Base-by-base conservation (phyloP, 2,329 filamentous ascomycete species). In the Fusarium robinianum region DNA sequence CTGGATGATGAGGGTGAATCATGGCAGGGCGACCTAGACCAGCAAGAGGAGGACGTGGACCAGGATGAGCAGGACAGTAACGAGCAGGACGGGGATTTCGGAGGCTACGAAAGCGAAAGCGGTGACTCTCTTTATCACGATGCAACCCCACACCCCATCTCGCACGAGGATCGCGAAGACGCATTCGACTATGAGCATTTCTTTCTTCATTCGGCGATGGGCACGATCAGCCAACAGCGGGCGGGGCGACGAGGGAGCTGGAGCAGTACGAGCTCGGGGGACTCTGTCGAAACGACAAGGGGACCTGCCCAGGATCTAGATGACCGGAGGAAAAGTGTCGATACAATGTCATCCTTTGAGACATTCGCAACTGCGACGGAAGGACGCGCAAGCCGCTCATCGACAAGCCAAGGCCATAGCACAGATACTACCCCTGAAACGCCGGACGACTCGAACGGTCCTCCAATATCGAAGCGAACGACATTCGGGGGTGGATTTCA, bases 141-240 rank as follows among this genome's bases (percentile, higher is more conserved):
- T 56, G 72, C 77, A 0, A 65, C 76, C 33, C 75, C 80, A 41
- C 76, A 80, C 37, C 77, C 79, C 7, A 71, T 87, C 5, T 89
- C 90, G 1, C 92, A 97, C 61, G 92, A 97, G 70, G 90, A 96
- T 66, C 87, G 92, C 14, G 85, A 91, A 55, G 92, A 97, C 67
- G 91, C 91, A 1, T 97, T 97, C 62, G 92, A 97, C 66, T 97
- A 97, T 52, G 88, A 96, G 66, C 85, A 95, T 64, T 96, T 96
- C 70, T 96, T 96, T 67, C 76, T 96, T 10, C 90, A 96, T 66
- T 95, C 89, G 56, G 90, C 90, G 8, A 85, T 96, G 79, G 90
- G 90, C 5, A 90, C 79, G 3, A 84, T 90, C 62, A 83, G 79
- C 55, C 68, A 73, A 23, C 60, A 58, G 49, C 54, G 57, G 30